Percentiles rank a stretch among this genome's conserved stretches.
phyloP scores from a whole-genome alignment of 1,284 basidiomycete genomes.

The Porodaedalea pini region DNA sequence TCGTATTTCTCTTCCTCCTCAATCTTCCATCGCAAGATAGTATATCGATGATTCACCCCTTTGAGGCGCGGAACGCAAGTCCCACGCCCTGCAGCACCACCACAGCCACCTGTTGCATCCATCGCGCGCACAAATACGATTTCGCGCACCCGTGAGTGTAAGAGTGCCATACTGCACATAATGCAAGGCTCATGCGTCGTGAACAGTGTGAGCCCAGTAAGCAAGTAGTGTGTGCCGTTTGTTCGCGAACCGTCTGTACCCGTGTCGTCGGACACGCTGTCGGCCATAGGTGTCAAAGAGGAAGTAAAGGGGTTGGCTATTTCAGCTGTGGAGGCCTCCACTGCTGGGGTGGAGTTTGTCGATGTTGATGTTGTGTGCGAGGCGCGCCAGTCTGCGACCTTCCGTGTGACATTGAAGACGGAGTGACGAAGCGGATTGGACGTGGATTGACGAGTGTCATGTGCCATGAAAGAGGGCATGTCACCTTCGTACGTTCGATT shows the following conservation, averaged over 20 bases:
- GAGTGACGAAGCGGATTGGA: slow-evolving; percentile 82
- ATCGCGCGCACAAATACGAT: slow-evolving; percentile 73
- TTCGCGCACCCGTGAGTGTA: slow-evolving; percentile 87
- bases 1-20: background rate
- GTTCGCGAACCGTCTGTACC: slow-evolving; percentile 2
- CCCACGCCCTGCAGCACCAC: slow-evolving; percentile 40
- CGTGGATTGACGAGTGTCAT: slow-evolving; percentile 67
- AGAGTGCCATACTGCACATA: slow-evolving; percentile 92
- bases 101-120: slow-evolving; percentile 73
- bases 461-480: slow-evolving; percentile 48
- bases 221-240: slow-evolving; percentile 79
- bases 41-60: slow-evolving; percentile 81
- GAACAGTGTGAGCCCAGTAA: slow-evolving; percentile 81
- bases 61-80: slow-evolving; percentile 70
- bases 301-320: background rate
- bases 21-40: slow-evolving; percentile 58
- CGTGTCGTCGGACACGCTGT: background rate
- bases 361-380: slow-evolving; percentile 22
- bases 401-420: slow-evolving; percentile 71
- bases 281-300: background rate
- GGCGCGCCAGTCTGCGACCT: slow-evolving; percentile 58
- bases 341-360: slow-evolving; percentile 22
- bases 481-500: slow-evolving; percentile 28
- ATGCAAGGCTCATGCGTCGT: slow-evolving; percentile 92
- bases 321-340: slow-evolving; percentile 8